phyloP scores from a whole-genome alignment of 83 land plant genomes.

The Thuja plicata region DNA sequence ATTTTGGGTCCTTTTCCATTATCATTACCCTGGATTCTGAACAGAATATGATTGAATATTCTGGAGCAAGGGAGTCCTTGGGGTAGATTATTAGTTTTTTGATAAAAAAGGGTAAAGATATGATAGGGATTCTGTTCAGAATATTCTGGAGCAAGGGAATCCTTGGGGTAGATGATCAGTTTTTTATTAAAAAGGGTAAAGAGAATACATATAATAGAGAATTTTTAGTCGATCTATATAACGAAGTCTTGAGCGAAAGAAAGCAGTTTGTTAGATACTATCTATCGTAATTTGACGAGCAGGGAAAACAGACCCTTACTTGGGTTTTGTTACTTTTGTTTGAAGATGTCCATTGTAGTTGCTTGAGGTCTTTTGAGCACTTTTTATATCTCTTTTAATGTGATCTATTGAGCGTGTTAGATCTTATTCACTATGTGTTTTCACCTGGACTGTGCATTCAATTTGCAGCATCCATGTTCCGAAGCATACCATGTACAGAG shows the following conservation, averaged over 20 bases:
- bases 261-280: neutral
- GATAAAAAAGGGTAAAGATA: neutral
- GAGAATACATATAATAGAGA: neutral
- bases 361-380: neutral
- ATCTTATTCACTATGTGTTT: neutral
- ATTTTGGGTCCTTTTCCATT: neutral
- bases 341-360: neutral
- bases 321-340: neutral
- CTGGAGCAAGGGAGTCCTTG: neutral
- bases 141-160: neutral
- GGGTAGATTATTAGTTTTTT: neutral
- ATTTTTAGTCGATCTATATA: neutral
- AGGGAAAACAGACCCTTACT: neutral
- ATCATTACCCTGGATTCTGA: neutral
- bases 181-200: neutral
- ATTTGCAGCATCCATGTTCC: neutral
- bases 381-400: neutral
- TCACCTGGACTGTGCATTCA: neutral
- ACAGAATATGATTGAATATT: neutral
- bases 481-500: neutral
- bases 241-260: neutral
- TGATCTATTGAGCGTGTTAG: neutral
- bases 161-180: neutral
- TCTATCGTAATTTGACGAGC: neutral
- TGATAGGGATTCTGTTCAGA: neutral